These are phyloP conservation scores for Cyanidium caldarium DNA, from an alignment of 23 red algal genomes.

Conservation along the genomic window DNA sequence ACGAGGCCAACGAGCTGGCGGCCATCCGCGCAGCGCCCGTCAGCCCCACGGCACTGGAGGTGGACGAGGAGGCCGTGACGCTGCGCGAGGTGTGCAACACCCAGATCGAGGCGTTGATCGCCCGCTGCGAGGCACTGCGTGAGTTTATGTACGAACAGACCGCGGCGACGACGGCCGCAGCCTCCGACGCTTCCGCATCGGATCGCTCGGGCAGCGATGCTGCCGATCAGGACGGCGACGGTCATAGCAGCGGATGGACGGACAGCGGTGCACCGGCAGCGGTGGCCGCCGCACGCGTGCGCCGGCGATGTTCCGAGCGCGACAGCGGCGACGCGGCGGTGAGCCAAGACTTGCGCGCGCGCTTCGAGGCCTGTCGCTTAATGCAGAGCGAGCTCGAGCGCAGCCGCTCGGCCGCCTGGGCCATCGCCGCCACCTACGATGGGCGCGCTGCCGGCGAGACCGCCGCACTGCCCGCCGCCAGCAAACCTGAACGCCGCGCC, in stretches of 20 bases:
- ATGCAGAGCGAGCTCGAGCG: not conserved
- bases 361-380: not conserved
- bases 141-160: slow-evolving; percentile 11
- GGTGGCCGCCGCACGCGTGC: too few relatives aligned
- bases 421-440: not conserved
- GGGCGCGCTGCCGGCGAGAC: too few relatives aligned
- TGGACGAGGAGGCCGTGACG: too few relatives aligned
- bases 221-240: too few relatives aligned
- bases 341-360: not conserved
- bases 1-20: not conserved
- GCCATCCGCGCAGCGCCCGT: not conserved
- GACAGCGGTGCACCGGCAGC: not conserved
- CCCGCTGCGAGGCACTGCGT: slow-evolving; percentile 15
- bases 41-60: not conserved
- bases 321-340: not conserved
- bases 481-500: too few relatives aligned
- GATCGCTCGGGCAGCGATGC: not conserved
- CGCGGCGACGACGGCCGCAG: too few relatives aligned
- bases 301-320: not conserved
- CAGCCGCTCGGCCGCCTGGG: slow-evolving; percentile 2
- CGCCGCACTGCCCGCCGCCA: too few relatives aligned
- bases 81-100: slow-evolving; percentile 1
- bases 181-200: not conserved
- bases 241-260: not conserved
- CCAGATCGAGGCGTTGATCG: slow-evolving; percentile 14